Conservation (phyloP, 768 basidiomycete species). For the Panaeolus papilionaceus region DNA sequence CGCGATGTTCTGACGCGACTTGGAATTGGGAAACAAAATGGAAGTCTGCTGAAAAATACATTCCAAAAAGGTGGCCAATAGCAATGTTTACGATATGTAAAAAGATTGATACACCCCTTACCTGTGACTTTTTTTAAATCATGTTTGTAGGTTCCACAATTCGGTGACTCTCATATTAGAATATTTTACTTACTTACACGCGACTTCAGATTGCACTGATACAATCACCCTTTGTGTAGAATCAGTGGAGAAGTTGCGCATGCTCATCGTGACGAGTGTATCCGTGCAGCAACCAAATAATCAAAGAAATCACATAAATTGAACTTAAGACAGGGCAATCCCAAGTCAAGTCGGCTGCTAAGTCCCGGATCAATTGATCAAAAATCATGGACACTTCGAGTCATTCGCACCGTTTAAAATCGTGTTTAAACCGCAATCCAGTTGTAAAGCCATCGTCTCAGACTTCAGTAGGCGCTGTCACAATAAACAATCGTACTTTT, state of each 20-base stretch:
- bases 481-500: too few relatives aligned
- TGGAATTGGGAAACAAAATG: slow-evolving; percentile 80
- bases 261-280: too few relatives aligned
- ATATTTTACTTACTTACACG: too few relatives aligned
- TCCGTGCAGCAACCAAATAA: too few relatives aligned
- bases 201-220: too few relatives aligned
- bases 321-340: neutral
- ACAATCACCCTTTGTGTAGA: too few relatives aligned
- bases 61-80: slow-evolving; percentile 46
- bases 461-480: too few relatives aligned
- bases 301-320: neutral
- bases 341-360: neutral
- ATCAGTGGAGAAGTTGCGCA: too few relatives aligned
- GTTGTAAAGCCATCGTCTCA: neutral
- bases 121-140: too few relatives aligned
- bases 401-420: neutral
- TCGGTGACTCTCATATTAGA: too few relatives aligned
- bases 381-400: neutral
- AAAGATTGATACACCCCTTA: neutral
- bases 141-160: too few relatives aligned
- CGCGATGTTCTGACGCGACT: slow-evolving; percentile 81
- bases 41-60: slow-evolving; percentile 71
- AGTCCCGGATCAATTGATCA: slow-evolving; percentile 1
- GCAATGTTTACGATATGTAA: neutral
- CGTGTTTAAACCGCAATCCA: too few relatives aligned